Evolutionary conservation across 495 filamentous ascomycete species (phyloP).

Genomic region (Hypoxylon fragiforme): DNA sequence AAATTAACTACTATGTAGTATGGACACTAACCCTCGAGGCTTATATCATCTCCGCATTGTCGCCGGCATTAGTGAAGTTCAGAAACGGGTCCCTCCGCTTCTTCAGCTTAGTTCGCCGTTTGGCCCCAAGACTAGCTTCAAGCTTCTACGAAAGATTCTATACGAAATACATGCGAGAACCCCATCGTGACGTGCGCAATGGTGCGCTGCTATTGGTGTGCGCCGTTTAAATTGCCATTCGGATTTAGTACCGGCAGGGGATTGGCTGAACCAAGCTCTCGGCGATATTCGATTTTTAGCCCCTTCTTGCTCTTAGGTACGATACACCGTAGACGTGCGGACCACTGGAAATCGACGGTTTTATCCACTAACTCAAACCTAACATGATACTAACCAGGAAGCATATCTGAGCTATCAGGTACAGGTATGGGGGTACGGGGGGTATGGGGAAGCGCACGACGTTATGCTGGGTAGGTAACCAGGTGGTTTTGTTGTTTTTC

Average conservation of each 20-base stretch:
- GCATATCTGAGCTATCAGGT: neutral
- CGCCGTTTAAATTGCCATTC: too few species aligned
- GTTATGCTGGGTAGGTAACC: too few species aligned
- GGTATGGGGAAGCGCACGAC: neutral
- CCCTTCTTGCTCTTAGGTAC: conserved; percentile 3
- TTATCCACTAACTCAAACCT: too few species aligned
- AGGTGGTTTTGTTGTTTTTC: too few species aligned
- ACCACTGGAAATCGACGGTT: too few species aligned
- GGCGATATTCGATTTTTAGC: neutral
- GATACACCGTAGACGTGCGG: too few species aligned
- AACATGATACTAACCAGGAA: neutral
- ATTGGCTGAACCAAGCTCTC: neutral
- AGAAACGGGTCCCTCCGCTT: neutral
- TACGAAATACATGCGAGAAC: neutral
- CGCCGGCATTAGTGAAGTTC: neutral
- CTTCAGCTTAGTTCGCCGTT: neutral
- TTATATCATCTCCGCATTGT: neutral
- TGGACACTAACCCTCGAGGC: neutral
- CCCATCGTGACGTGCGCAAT: neutral
- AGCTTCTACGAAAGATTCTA: conserved; percentile 9
- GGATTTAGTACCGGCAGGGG: neutral
- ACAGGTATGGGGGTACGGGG: neutral
- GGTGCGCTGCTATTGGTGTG: neutral
- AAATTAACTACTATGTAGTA: neutral
- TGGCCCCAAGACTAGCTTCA: neutral